Percentiles rank a stretch among this genome's conserved stretches.
Conservation (phyloP, 2,329 filamentous ascomycete genomes). For the Hypoxylon sp. region DNA sequence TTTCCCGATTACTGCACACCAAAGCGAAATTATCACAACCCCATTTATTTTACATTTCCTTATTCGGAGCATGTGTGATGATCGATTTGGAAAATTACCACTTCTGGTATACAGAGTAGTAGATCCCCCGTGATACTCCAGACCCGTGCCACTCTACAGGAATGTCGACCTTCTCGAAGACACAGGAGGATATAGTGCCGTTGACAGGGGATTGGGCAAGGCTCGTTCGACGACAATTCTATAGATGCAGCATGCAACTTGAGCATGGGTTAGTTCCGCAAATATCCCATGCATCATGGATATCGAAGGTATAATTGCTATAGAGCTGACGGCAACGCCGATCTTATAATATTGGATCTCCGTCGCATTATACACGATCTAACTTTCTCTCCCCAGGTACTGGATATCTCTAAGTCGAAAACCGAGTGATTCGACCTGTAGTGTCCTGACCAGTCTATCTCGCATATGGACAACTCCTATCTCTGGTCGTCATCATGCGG, state of each 20-base stretch:
- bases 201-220: conserved; percentile 22
- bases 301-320: conserved; percentile 7
- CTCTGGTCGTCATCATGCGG: conserved; percentile 7
- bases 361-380: conserved; percentile 21
- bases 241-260: conserved; percentile 18
- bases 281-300: conserved; percentile 11
- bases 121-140: conserved; percentile 7
- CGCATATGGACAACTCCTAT: conserved; percentile 25
- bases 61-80: conserved; percentile 14
- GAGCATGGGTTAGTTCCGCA: conserved; percentile 10
- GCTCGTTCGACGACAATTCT: conserved; percentile 23
- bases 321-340: conserved; percentile 18
- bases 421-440: conserved; percentile 14
- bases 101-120: neutral
- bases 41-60: conserved; percentile 16
- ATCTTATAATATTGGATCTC: conserved; percentile 20
- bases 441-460: neutral
- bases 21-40: conserved; percentile 6
- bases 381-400: conserved; percentile 12
- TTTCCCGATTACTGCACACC: conserved; percentile 17
- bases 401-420: conserved; percentile 19
- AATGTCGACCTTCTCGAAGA: conserved; percentile 24
- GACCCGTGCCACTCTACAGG: conserved; percentile 5
- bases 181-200: conserved; percentile 23
- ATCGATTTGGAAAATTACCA: conserved; percentile 13